Evolutionary conservation across 306 rosid species (phyloP), one percentile per base, ranked within the genome.

Genomic region (Prunus kanzakura): DNA sequence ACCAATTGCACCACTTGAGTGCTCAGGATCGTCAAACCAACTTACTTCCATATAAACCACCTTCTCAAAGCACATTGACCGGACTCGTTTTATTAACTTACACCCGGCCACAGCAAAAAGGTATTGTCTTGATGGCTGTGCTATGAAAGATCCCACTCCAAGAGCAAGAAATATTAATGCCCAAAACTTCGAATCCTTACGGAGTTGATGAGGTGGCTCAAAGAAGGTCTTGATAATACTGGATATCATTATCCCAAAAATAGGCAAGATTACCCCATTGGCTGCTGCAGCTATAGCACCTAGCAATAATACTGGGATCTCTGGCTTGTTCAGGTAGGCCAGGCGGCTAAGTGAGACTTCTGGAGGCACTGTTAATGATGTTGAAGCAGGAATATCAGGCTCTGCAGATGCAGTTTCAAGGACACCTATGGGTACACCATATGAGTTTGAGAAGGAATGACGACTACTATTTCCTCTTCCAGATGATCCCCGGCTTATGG

Each of bases 321-420:
- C 97, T 11, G 93, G 92, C 80, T 88, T 93, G 86, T 93, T 93
- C 69, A 93, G 92, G 82, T 66, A 77, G 14, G 92, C 92, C 56
- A 93, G 88, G 64, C 88, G 83, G 27, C 71, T 30, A 60, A 87
- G 76, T 15, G 92, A 74, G 52, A 87, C 88, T 64, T 86, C 47
- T 75, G 68, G 81, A 22, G 86, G 84, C 32, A 2, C 56, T 72
- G 69, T 55, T 11, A 80, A 49, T 67, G 81, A 38, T 55, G 62
- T 64, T 49, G 78, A 62, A 69, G 83, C 49, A 30, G 70, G 65
- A 79, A 55, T 62, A 58, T 79, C 83, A 18, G 81, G 45, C 19
- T 72, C 73, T 56, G 58, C 72, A 60, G 75, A 67, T 69, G 69
- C 75, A n/a, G 64, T 55, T 77, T 83, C 91, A 45, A 61, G 71